Evolutionary conservation across 1,284 basidiomycete genomes (phyloP).

Genomic region (Malassezia cuniculi): DNA sequence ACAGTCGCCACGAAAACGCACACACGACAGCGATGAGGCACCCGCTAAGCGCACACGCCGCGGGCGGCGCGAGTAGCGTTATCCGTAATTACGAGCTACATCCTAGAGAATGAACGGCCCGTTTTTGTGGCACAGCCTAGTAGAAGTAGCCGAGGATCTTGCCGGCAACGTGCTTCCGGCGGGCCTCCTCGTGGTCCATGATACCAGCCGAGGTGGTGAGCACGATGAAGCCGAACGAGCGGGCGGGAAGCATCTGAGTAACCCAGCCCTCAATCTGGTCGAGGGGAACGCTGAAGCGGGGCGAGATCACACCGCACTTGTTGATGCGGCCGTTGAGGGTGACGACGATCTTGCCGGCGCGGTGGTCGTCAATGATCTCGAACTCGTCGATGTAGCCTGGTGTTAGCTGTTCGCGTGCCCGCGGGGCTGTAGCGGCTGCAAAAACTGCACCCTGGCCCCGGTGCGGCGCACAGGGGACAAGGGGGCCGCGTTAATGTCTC

Average conservation of each 20-base stretch:
- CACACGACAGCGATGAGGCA: no score
- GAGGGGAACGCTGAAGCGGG: conserved; percentile 90
- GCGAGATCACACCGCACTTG: conserved; percentile 94
- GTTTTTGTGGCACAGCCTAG: no score
- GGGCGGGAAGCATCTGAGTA: conserved; percentile 47
- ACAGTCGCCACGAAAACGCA: no score
- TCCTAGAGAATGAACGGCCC: no score
- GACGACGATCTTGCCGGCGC: conserved; percentile 93
- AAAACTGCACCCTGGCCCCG: no score
- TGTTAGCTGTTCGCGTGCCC: conserved; percentile 1
- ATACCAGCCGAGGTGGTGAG: conserved; percentile 95
- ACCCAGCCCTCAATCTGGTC: conserved; percentile 78
- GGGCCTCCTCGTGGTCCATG: conserved; percentile 97
- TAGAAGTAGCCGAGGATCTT: conserved; percentile 52
- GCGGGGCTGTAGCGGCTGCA: not conserved
- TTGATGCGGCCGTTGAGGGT: conserved; percentile 97
- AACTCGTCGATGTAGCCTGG: conserved; percentile 97
- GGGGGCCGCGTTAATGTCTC: conserved; percentile 30
- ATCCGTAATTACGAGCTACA: no score
- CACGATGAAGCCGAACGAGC: conserved; percentile 94
- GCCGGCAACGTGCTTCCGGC: conserved; percentile 92
- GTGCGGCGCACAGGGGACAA: not conserved
- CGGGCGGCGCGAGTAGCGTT: no score
- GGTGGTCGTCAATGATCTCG: conserved; percentile 98
- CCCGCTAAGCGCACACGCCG: no score